Evolutionary conservation across 1,284 basidiomycete genomes (phyloP), one percentile per base, ranked within the genome.

Genomic region (Ceratobasidium papillatum): DNA sequence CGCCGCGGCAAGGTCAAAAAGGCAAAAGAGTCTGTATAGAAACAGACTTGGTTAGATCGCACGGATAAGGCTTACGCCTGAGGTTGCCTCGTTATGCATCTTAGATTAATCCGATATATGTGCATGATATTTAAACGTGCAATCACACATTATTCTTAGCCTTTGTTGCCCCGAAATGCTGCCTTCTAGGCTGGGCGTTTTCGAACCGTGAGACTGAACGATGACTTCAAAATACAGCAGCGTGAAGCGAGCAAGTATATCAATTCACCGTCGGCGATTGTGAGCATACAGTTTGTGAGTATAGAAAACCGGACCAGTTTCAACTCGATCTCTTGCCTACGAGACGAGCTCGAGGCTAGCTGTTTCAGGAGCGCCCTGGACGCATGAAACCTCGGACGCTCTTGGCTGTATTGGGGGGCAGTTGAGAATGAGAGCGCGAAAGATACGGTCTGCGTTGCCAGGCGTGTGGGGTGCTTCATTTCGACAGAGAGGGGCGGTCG

Each of bases 1-100:
- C n/a, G 51, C 51, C 51, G 51, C 51, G 27, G 22, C 22, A 52
- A 52, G n/a, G 51, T 27, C 51, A 52, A 52, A 52, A 52, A 52
- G 51, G 22, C 51, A 52, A 52, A 52, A 52, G 45, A 27, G 51
- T 52, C 51, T 52, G 51, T 27, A 17, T 27, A 22, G 5, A 52
- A 52, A 30, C 51, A 30, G 25, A 52, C 25, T 25, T 30, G n/a
- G 27, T 30, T 52, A 27, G 51, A 25, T 30, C 51, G 14, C 7
- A 25, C 51, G n/a, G 27, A 52, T 27, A 30, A 52, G 51, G 51
- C 4, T 52, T 17, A 52, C 25, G 22, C 51, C 47, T 49, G 14
- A 14, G 5, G n/a, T 52, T 19, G 45, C 45, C 19, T 3, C 45
- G 9, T 11, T 47, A 47, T 47, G 45, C 19, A 47, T 47, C 45